phyloP scores from a whole-genome alignment of 148 eudicot genomes.

The Vaccinium vitisidaea region DNA sequence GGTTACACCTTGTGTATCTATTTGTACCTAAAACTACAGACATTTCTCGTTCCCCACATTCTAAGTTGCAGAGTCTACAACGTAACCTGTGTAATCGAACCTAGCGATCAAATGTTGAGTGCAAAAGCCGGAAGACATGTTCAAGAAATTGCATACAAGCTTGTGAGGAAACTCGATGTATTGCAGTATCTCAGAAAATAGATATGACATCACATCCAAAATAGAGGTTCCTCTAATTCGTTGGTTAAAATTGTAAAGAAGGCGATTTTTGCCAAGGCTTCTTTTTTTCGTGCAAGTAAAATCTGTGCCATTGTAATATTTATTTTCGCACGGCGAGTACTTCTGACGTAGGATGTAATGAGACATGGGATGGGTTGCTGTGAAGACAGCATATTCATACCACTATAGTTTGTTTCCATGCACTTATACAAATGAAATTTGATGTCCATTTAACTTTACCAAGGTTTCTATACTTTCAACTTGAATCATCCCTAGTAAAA shows the following conservation, averaged over 20 bases:
- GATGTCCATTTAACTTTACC: not conserved
- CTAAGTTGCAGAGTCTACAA: not conserved
- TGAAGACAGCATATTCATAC: not conserved
- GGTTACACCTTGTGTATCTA: not conserved
- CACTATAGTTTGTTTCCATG: not conserved
- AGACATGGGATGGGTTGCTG: not conserved
- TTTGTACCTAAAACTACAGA: not conserved
- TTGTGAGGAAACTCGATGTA: not conserved
- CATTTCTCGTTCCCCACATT: not conserved
- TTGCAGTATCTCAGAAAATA: constrained; percentile 2
- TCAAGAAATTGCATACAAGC: not conserved
- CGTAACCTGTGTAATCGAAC: not conserved
- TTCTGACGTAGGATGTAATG: not conserved
- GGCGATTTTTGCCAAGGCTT: not conserved
- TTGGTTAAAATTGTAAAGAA: constrained; percentile 4
- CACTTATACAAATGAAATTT: not conserved
- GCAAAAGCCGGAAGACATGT: not conserved
- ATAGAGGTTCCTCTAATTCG: not conserved
- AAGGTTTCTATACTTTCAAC: not conserved
- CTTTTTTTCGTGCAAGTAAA: not conserved
- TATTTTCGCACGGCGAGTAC: not conserved
- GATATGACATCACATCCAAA: not conserved
- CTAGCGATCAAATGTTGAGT: not conserved
- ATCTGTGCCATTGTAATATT: not conserved
- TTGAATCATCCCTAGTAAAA: not conserved